Base-by-base conservation (phyloP, 306 rosid species). In the Trifolium repens region DNA sequence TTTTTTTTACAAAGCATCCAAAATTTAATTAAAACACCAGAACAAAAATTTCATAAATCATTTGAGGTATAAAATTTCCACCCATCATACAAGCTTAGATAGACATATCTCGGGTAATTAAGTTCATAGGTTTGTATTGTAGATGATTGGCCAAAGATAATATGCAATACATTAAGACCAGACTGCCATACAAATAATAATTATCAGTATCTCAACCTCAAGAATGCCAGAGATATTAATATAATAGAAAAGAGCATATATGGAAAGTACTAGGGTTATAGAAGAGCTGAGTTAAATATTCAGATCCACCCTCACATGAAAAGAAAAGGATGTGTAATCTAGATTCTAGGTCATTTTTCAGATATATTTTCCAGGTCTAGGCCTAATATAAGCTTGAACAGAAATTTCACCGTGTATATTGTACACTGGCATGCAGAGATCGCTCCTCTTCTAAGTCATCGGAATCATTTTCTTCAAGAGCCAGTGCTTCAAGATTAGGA, bases 401-500 rank as follows among this genome's bases (percentile, higher is more conserved):
- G 65, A 75, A 71, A 35, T 54, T 66, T 88, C 84, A 96, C 98
- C 90, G 84, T 60, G 79, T 82, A 79, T 84, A 83, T 52, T 72
- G 84, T 22, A 74, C 60, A 47, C 69, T 88, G 81, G 85, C 94
- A 78, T 90, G 90, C 46, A 92, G 84, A 76, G 94, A 88, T 30
- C 82, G 80, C 66, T 96, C 97, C 67, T 72, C 96, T 69, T 85
- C 94, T 19, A 79, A 69, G 77, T 71, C 93, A 73, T 84, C 82
- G 68, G 81, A 65, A 9, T 79, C 74, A 70, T 69, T 84, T 74
- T 87, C 90, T 73, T 88, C 96, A 78, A 90, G 98, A 72, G 92
- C 93, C 60, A 92, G 89, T 67, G 97, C 99, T 86, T 92, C 99
- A 39, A 96, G 98, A 86, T 92, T 96, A 75, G 97, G 97, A 73